phyloP scores from a whole-genome alignment of 495 filamentous ascomycete genomes.

The Sabuloglossum arenarium region DNA sequence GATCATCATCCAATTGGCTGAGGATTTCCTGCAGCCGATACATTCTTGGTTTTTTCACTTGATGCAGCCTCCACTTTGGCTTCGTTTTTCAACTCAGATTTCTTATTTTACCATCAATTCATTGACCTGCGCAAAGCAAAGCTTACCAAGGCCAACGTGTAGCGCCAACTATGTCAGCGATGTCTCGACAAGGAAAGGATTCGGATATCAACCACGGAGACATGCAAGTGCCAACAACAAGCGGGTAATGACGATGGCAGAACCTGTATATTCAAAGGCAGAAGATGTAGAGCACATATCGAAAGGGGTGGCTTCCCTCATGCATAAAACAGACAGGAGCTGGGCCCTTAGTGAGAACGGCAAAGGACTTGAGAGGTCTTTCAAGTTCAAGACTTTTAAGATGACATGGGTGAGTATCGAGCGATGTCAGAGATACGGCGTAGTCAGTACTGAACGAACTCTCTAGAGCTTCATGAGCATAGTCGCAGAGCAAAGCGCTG shows the following conservation, averaged over 20 bases:
- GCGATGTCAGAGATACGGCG: not conserved
- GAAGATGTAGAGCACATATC: not conserved
- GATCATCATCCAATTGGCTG: too few species aligned
- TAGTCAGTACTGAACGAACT: not conserved
- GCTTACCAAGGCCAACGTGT: too few species aligned
- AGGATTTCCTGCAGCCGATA: too few species aligned
- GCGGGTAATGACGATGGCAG: not conserved
- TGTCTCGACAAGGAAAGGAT: not conserved
- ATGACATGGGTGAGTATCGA: conserved; percentile 33
- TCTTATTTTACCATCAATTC: too few species aligned
- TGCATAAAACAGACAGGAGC: not conserved
- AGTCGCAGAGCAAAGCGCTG: conserved; percentile 32
- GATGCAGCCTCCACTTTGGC: not conserved
- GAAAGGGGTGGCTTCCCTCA: not conserved
- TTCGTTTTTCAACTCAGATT: not conserved
- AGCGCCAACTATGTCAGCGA: too few species aligned
- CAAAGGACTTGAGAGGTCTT: conserved; percentile 31
- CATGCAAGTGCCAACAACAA: not conserved
- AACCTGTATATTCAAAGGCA: not conserved
- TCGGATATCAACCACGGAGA: not conserved
- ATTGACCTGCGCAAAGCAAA: not conserved
- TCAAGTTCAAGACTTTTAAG: conserved; percentile 41
- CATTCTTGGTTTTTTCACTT: not conserved
- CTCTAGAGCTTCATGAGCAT: conserved; percentile 37
- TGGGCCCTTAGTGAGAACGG: conserved; percentile 30